A percentile compares a stretch with the other conserved stretches of the same genome.
phyloP scores from a whole-genome alignment of 306 rosid genomes.

The Urtica urens region DNA sequence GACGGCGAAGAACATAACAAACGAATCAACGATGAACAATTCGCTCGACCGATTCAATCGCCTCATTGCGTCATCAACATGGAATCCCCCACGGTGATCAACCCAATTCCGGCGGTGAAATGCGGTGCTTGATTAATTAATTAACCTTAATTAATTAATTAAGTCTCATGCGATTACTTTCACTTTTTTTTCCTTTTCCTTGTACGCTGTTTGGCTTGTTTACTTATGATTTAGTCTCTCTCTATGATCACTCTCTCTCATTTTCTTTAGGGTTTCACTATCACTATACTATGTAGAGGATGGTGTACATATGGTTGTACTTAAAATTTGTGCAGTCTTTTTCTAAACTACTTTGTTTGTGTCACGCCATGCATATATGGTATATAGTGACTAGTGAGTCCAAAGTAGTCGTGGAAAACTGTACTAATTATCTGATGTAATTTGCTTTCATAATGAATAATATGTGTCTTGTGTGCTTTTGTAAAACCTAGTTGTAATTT shows the following conservation, averaged over 20 bases:
- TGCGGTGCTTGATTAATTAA: slow-evolving; percentile 10
- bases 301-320: slow-evolving; percentile 10
- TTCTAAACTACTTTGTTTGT: neutral
- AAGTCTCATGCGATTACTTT: too few species aligned
- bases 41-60: neutral
- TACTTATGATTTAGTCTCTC: neutral
- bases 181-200: too few species aligned
- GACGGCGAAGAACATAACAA: neutral
- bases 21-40: neutral
- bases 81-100: neutral
- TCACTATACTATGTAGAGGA: neutral
- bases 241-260: neutral
- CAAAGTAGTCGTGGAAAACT: neutral
- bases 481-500: neutral
- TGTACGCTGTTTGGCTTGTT: neutral
- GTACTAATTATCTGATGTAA: neutral
- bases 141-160: neutral
- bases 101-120: neutral
- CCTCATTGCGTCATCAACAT: neutral
- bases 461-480: neutral
- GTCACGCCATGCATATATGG: neutral
- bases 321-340: neutral
- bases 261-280: neutral
- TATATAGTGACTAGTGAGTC: neutral
- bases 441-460: neutral